Base-by-base conservation (phyloP, 1,284 basidiomycete species). In the Microbotryum silenes-acaulis region DNA sequence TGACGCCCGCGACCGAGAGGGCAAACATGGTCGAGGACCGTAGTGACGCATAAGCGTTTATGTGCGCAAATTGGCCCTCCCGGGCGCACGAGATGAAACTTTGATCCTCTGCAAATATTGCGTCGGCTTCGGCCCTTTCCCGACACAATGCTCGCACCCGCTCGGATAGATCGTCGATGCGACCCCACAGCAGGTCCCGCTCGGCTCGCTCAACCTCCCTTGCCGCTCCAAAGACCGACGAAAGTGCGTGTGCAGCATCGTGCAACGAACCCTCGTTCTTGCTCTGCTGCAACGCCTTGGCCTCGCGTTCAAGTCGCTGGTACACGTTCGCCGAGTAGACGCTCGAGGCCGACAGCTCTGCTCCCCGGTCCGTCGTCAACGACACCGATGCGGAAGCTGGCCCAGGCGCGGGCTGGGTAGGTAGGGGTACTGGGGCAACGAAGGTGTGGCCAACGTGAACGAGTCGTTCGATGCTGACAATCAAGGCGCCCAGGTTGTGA, bases 81-180 rank as follows among this genome's bases (percentile, higher is more conserved):
- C 12, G 14, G 16, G 37, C 37, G 4, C 14, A 42, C 16, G 16
- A 12, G 37, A 16, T 50, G 48, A 14, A 12, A 14, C 27, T 50
- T 29, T 50, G 23, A 14, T 60, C 58, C 27, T 16, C 44, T 29
- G 20, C 9, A 1, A 16, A 54, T 3, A 45, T 31, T 31, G 31
- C 31, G 31, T 31, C 23, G 1, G 47, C 37, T 21, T 59, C 60
- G 4, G 51, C 57, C 1, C 64, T 48, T 23, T 51, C 79, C 67
- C 79, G 81, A 72, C 85, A 88, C 67, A 88, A 78, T 2, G 78
- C 74, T 2, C 84, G 79, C 16, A 89, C 82, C 12, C 76, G 78
- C 65, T 89, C 88, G 2, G 90, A 81, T 59, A 88, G 81, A 59
- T 82, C 79, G 68, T 89, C 86, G 37, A 90, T 83, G 44, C 81